Conservation (phyloP, 1,284 basidiomycete species). For the Trichosporon coremiiforme region DNA sequence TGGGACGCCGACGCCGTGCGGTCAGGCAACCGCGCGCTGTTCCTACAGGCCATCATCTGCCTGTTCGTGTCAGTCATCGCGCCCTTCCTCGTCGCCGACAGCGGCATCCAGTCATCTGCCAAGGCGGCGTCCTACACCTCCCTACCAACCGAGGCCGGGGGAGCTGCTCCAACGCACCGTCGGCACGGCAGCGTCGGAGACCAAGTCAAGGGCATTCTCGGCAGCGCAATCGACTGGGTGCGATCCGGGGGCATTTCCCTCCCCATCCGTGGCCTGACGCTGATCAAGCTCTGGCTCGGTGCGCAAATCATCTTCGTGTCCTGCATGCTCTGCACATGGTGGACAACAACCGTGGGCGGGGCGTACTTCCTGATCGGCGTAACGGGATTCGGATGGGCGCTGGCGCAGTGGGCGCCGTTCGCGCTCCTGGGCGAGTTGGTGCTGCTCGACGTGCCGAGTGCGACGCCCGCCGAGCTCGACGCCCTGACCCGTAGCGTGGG, state of each 20-base stretch:
- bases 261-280: slow-evolving; percentile 51
- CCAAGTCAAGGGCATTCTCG: slow-evolving; percentile 24
- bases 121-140: neutral
- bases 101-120: slow-evolving; percentile 43
- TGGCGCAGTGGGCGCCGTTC: slow-evolving; percentile 54
- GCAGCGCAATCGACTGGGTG: slow-evolving; percentile 30
- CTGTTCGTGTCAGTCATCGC: slow-evolving; percentile 70
- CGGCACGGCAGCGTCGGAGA: slow-evolving; percentile 2
- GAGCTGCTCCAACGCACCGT: neutral
- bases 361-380: slow-evolving; percentile 59
- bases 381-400: slow-evolving; percentile 60
- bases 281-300: slow-evolving; percentile 50
- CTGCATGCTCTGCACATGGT: slow-evolving; percentile 56
- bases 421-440: slow-evolving; percentile 55
- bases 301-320: slow-evolving; percentile 53
- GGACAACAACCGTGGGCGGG: slow-evolving; percentile 52
- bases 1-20: slow-evolving; percentile 72
- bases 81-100: slow-evolving; percentile 67
- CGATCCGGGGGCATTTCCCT: slow-evolving; percentile 35
- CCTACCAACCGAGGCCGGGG: neutral
- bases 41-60: slow-evolving; percentile 72
- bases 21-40: slow-evolving; percentile 78
- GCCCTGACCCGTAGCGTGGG: neutral
- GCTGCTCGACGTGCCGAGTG: slow-evolving; percentile 42
- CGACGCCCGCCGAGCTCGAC: slow-evolving; percentile 7